A percentile compares a stretch with the other conserved stretches of the same genome.
phyloP scores from a whole-genome alignment of 1,139 yeast species.

The Insectozyma bohioensis region DNA sequence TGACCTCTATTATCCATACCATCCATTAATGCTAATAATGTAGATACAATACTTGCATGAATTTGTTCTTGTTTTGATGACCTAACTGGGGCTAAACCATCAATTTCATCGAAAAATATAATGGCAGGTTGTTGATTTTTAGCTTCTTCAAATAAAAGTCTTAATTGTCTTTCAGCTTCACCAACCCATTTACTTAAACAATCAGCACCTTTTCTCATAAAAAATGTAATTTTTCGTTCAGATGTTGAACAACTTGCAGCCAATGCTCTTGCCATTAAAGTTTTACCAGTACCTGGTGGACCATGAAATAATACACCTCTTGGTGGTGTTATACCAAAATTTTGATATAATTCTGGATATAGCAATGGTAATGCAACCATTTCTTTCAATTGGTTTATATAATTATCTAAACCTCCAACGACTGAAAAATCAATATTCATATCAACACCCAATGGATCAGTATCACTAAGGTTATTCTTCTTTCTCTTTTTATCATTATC shows the following conservation, averaged over 20 bases:
- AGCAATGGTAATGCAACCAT: conserved; percentile 94
- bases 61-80: conserved; percentile 97
- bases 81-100: conserved; percentile 96
- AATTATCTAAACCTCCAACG: conserved; percentile 90
- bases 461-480: conserved; percentile 78
- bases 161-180: conserved; percentile 93
- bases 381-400: conserved; percentile 89
- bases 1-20: conserved; percentile 98
- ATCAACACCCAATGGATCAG: conserved; percentile 94
- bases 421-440: conserved; percentile 87
- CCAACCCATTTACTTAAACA: conserved; percentile 98
- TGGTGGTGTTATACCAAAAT: conserved; percentile 92
- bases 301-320: conserved; percentile 98
- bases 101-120: conserved; percentile 95
- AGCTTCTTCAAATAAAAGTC: conserved; percentile 93
- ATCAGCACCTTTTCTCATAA: conserved; percentile 99
- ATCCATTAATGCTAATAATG: conserved; percentile 93
- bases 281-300: conserved; percentile 99
- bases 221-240: conserved; percentile 83
- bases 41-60: conserved; percentile 95
- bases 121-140: conserved; percentile 94
- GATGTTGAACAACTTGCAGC: conserved; percentile 93
- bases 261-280: conserved; percentile 94
- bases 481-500: conserved; percentile 36
- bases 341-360: conserved; percentile 91